Evolutionary conservation across 75 land plant genomes (phyloP).

Genomic region (Sequoiadendron giganteum): DNA sequence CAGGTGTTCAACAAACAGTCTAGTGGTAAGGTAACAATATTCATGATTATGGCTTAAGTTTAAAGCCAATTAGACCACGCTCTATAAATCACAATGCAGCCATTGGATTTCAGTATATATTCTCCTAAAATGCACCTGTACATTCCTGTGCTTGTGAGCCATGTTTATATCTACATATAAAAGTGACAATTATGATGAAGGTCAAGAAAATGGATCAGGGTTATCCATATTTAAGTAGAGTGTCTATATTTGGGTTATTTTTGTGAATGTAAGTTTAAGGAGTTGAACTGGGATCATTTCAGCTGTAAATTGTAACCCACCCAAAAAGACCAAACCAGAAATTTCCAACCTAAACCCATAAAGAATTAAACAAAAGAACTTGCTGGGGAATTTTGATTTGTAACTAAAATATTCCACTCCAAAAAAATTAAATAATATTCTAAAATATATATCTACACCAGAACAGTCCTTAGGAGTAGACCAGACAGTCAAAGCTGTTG

Average conservation of each 20-base stretch:
- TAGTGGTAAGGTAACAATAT: not conserved
- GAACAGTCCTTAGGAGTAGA: too few relatives aligned
- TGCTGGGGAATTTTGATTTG: too few relatives aligned
- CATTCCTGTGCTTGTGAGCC: not conserved
- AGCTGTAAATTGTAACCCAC: too few relatives aligned
- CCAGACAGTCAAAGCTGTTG: too few relatives aligned
- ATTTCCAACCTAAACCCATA: not conserved
- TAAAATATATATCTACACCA: not conserved
- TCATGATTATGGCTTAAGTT: not conserved
- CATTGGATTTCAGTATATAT: not conserved
- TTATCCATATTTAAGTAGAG: too few relatives aligned
- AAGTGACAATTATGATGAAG: too few relatives aligned
- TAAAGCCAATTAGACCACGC: not conserved
- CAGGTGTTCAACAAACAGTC: not conserved
- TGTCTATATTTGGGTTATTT: too few relatives aligned
- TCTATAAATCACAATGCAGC: not conserved
- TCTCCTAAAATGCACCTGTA: not conserved
- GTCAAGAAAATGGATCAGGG: too few relatives aligned
- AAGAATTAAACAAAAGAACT: not conserved
- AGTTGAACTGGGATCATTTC: too few relatives aligned
- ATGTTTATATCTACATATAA: not conserved
- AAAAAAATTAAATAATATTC: too few relatives aligned
- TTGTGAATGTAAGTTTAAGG: too few relatives aligned
- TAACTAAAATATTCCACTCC: not conserved
- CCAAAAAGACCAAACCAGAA: not conserved